These are phyloP conservation scores for Ustilago sp. DNA, from an alignment of 1,284 basidiomycete species.

Conservation along the genomic window DNA sequence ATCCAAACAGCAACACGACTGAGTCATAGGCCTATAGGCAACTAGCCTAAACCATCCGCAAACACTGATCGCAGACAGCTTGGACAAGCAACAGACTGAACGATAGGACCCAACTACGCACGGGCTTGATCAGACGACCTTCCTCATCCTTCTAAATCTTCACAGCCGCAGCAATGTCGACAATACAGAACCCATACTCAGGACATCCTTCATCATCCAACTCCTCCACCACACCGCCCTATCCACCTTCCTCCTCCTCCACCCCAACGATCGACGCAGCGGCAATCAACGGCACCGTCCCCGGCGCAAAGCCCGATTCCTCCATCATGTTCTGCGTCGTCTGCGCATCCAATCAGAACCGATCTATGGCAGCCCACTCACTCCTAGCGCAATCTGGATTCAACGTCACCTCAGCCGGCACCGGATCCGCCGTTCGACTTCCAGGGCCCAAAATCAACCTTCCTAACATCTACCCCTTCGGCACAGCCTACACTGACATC, in stretches of 20 bases:
- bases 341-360: slow-evolving; percentile 97
- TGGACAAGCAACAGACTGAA: not conserved
- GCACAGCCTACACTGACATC: slow-evolving; percentile 97
- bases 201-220: slow-evolving; percentile 9
- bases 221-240: slow-evolving; percentile 19
- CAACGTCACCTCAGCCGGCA: slow-evolving; percentile 92
- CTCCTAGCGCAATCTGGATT: slow-evolving; percentile 87
- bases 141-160: not conserved
- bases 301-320: slow-evolving; percentile 23
- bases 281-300: slow-evolving; percentile 19
- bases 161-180: slow-evolving; percentile 8
- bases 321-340: slow-evolving; percentile 86
- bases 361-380: slow-evolving; percentile 98
- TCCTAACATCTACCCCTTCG: slow-evolving; percentile 96
- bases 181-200: slow-evolving; percentile 32
- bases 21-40: no score
- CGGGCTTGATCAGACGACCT: not conserved
- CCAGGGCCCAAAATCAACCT: slow-evolving; percentile 97
- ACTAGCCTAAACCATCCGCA: no score
- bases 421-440: slow-evolving; percentile 94
- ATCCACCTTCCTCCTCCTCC: slow-evolving; percentile 17
- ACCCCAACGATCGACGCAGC: slow-evolving; percentile 17
- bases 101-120: not conserved
- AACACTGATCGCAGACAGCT: no score
- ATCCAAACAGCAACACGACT: not conserved